Evolutionary conservation across 2,329 filamentous ascomycete genomes (phyloP), one percentile per base, ranked within the genome.

Genomic region (Cladosporium sp.): DNA sequence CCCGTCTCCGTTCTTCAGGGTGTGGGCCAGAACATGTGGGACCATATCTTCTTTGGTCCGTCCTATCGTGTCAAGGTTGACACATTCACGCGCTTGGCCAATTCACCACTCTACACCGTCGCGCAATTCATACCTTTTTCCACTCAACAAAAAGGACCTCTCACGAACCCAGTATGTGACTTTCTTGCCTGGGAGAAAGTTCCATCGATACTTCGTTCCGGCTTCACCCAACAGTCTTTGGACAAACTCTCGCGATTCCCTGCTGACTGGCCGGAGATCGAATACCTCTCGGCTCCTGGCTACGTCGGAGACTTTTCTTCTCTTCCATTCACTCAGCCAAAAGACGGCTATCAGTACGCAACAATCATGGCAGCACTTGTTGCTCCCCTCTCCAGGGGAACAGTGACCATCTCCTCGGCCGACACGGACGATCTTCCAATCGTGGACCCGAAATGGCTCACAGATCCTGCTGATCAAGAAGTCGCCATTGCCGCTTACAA

Each of bases 381-480:
- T 11, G 70, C 76, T 0, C 76, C 79, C 0, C 62, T 76, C 1
- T 78, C 75, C 1, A 73, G 76, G 1, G 79, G 78, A 6, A 75
- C 67, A n/a, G 71, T 81, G 13, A 75, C 73, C 0, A 74, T 80
- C 30, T n/a, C 63, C 0, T 74, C 69, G 5, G 62, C 71, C 10
- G 69, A 75, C 56, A 74, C 71, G 0, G n/a, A 56, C 0, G 71
- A 71, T n/a, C 60, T 67, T 0, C 78, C 79, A 0, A 36, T 74
- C 21, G 71, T 80, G 51, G 69, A 79, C 49, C 75, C 77, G 0
- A 72, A 72, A 32, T 79, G 76, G 76, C 69, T 80, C 8, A 75
- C 73, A 2, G 58, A 76, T 32, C 67, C 69, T 0, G 67, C 68
- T 0, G 78, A 80, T 56, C 63, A 72, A 26, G 70, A 74, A 16